These are phyloP conservation scores for Lignosus rhinocerotis DNA, from an alignment of 1,284 basidiomycete species.

Conservation along the genomic window DNA sequence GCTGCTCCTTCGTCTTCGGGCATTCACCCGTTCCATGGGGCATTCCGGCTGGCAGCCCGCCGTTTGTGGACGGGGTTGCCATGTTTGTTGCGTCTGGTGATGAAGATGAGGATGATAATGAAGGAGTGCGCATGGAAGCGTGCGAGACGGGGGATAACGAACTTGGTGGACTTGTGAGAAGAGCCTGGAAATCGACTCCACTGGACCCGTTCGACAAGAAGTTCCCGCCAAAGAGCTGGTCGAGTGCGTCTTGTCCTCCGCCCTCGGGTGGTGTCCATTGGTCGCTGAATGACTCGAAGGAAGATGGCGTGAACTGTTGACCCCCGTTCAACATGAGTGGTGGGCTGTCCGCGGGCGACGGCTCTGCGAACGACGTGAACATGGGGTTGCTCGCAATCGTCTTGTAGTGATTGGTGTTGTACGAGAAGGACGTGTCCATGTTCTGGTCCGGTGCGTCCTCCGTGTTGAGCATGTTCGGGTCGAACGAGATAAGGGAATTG, in stretches of 20 bases:
- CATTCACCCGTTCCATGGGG: slow-evolving; percentile 36
- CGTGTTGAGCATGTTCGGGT: slow-evolving; percentile 59
- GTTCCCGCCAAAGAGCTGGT: slow-evolving; percentile 66
- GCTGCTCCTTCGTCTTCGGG: slow-evolving; percentile 60
- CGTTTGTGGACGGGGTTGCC: slow-evolving; percentile 24
- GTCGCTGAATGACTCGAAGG: slow-evolving; percentile 28
- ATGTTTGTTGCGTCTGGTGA: slow-evolving; percentile 34
- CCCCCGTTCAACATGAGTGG: slow-evolving; percentile 19
- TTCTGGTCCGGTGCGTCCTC: slow-evolving; percentile 59
- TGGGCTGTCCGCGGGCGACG: slow-evolving; percentile 41
- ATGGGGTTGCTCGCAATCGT: slow-evolving; percentile 77
- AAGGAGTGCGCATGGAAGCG: slow-evolving; percentile 26
- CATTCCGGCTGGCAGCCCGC: slow-evolving; percentile 9
- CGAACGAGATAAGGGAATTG: slow-evolving; percentile 66
- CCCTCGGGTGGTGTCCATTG: slow-evolving; percentile 33
- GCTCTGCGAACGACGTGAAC: slow-evolving; percentile 78
- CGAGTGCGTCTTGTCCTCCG: slow-evolving; percentile 29
- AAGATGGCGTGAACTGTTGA: slow-evolving; percentile 18
- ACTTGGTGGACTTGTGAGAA: slow-evolving; percentile 44
- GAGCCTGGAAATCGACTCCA: slow-evolving; percentile 45
- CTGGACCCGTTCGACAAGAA: slow-evolving; percentile 41
- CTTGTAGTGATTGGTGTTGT: slow-evolving; percentile 53
- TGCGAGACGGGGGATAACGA: slow-evolving; percentile 59
- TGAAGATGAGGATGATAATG: slow-evolving; percentile 32
- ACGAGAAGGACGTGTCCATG: slow-evolving; percentile 58